These are phyloP conservation scores for Aspergillus nidulans DNA, from an alignment of 495 filamentous ascomycete genomes.

Conservation along the genomic window DNA sequence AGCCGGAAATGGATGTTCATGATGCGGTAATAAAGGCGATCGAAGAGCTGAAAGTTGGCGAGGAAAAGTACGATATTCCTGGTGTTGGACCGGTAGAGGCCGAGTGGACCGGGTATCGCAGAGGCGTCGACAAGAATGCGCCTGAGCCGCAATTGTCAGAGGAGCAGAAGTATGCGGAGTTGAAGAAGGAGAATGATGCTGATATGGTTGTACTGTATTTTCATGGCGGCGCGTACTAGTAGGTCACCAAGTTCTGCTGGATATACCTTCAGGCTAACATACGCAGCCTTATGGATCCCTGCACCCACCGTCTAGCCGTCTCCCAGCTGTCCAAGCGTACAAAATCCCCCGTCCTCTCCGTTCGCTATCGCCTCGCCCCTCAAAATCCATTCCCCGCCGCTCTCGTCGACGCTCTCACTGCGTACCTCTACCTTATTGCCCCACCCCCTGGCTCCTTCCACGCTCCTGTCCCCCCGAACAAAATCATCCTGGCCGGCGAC, in stretches of 20 bases:
- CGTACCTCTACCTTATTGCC: constrained; percentile 79
- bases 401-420: constrained; percentile 74
- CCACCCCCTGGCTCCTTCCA: constrained; percentile 73
- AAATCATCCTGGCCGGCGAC: constrained; percentile 83
- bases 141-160: constrained; percentile 59
- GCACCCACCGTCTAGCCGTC: constrained; percentile 52
- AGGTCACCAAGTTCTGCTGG: constrained; percentile 11
- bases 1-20: constrained; percentile 54
- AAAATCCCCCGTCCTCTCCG: constrained; percentile 61
- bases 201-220: constrained; percentile 76
- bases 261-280: background rate
- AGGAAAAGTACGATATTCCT: constrained; percentile 49
- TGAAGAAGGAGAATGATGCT: constrained; percentile 66
- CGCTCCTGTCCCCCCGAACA: constrained; percentile 57
- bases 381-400: constrained; percentile 80
- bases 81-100: constrained; percentile 60
- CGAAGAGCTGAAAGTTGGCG: constrained; percentile 51
- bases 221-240: constrained; percentile 84
- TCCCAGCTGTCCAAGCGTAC: constrained; percentile 47
- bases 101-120: constrained; percentile 81
- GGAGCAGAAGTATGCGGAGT: constrained; percentile 61
- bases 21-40: constrained; percentile 59
- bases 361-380: constrained; percentile 86
- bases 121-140: constrained; percentile 50
- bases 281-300: constrained; percentile 65